Percentiles rank a stretch among this genome's conserved stretches.
Conservation (phyloP, 1,284 basidiomycete species). For the Apiotrichum akiyoshidainum region DNA sequence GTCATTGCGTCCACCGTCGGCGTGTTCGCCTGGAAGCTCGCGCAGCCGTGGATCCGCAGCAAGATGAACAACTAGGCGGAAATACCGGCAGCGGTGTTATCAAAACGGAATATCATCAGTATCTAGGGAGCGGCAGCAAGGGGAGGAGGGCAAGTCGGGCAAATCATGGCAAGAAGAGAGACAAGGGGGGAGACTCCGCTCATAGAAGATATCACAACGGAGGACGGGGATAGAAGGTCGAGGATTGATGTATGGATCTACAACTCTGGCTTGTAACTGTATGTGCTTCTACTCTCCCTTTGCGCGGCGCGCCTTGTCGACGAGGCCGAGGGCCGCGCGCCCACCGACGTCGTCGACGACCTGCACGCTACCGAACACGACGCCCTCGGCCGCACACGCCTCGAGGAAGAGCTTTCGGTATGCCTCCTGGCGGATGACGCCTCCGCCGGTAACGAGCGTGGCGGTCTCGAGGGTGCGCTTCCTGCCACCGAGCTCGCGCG, state of each 20-base stretch:
- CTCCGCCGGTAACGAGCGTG: constrained; percentile 30
- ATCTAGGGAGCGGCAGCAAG: no score
- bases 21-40: constrained; percentile 1
- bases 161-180: no score
- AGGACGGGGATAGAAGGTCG: no score
- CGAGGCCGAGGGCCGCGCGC: constrained; percentile 28
- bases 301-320: constrained; percentile 1
- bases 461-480: constrained; percentile 14
- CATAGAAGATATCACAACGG: no score
- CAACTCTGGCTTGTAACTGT: not conserved
- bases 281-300: not conserved
- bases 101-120: no score
- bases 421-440: constrained; percentile 29
- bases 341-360: constrained; percentile 34
- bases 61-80: not conserved
- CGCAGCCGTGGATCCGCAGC: constrained; percentile 7
- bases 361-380: constrained; percentile 24
- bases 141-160: no score
- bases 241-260: not conserved
- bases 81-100: no score
- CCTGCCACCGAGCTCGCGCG: constrained; percentile 2
- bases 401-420: constrained; percentile 27
- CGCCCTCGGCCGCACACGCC: constrained; percentile 19
- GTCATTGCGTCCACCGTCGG: constrained; percentile 6
- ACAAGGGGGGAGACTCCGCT: no score